These are phyloP conservation scores for Trametes versicolor DNA, from an alignment of 1,284 basidiomycete genomes.

Conservation along the genomic window DNA sequence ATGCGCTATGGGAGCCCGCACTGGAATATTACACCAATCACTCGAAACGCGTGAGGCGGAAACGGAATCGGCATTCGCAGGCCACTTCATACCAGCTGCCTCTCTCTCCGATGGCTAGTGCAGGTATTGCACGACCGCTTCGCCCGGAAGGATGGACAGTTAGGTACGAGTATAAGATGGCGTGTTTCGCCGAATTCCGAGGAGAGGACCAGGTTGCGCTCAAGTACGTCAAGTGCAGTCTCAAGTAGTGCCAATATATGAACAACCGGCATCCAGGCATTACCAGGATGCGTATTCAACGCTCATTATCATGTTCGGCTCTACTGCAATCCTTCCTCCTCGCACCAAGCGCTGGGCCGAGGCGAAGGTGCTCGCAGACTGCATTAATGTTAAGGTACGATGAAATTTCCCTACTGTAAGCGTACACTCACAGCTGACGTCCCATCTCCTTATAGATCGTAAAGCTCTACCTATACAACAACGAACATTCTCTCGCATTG, in stretches of 20 bases:
- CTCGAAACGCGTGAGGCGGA: conserved; percentile 89
- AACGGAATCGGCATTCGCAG: conserved; percentile 82
- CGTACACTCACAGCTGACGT: not conserved
- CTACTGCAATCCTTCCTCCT: conserved; percentile 86
- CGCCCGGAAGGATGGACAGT: conserved; percentile 93
- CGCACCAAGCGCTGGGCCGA: conserved; percentile 98
- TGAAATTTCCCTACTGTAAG: not conserved
- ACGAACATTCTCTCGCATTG: conserved; percentile 81
- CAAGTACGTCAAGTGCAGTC: conserved; percentile 61
- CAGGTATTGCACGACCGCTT: conserved; percentile 64
- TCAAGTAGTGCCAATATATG: conserved; percentile 27
- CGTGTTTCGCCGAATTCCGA: conserved; percentile 93
- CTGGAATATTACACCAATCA: conserved; percentile 94
- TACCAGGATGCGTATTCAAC: conserved; percentile 92
- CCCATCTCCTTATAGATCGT: conserved; percentile 64
- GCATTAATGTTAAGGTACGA: conserved; percentile 85
- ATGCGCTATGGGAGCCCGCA: conserved; percentile 88
- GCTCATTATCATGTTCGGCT: conserved; percentile 87
- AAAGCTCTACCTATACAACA: conserved; percentile 90
- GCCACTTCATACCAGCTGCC: conserved; percentile 57
- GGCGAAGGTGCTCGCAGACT: conserved; percentile 95
- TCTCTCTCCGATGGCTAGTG: conserved; percentile 53
- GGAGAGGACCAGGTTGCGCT: conserved; percentile 91
- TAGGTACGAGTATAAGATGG: conserved; percentile 98
- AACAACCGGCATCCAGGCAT: conserved; percentile 61